Conservation (phyloP, 1,139 yeast species). For the Suhomyces panamericanus region DNA sequence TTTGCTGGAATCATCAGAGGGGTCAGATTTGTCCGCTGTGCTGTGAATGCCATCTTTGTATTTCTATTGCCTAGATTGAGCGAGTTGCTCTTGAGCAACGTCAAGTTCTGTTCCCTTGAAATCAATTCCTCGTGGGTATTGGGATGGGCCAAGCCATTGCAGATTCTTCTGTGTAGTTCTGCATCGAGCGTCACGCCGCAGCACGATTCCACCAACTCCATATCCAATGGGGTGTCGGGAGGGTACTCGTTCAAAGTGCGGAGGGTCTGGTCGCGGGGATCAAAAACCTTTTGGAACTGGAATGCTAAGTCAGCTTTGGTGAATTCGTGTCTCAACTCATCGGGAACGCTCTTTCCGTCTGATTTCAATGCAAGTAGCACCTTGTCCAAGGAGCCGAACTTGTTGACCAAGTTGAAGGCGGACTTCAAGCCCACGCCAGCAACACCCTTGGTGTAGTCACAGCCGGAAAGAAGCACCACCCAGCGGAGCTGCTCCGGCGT, state of each 20-base stretch:
- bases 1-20: conserved; percentile 1
- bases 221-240: conserved; percentile 28
- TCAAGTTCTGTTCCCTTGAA: conserved; percentile 45
- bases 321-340: conserved; percentile 59
- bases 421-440: conserved; percentile 78
- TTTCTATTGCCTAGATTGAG: conserved; percentile 10
- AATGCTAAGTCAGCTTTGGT: conserved; percentile 76
- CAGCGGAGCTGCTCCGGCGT: conserved; percentile 62
- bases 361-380: conserved; percentile 57
- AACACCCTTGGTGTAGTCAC: conserved; percentile 91
- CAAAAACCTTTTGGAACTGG: conserved; percentile 80
- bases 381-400: conserved; percentile 52
- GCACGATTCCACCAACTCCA: conserved; percentile 50
- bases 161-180: conserved; percentile 54
- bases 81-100: conserved; percentile 27
- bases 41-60: not conserved
- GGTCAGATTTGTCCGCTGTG: conserved; percentile 4
- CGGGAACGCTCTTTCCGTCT: conserved; percentile 66
- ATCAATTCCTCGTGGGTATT: conserved; percentile 49
- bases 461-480: conserved; percentile 88
- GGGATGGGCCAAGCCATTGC: conserved; percentile 70
- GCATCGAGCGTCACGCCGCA: conserved; percentile 60
- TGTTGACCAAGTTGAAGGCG: conserved; percentile 64
- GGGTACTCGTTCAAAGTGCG: conserved; percentile 63
- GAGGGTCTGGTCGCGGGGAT: conserved; percentile 53